A percentile compares a stretch with the other conserved stretches of the same genome.
Conservation (phyloP, 2,329 filamentous ascomycete species). For the Ramichloridium luteum region DNA sequence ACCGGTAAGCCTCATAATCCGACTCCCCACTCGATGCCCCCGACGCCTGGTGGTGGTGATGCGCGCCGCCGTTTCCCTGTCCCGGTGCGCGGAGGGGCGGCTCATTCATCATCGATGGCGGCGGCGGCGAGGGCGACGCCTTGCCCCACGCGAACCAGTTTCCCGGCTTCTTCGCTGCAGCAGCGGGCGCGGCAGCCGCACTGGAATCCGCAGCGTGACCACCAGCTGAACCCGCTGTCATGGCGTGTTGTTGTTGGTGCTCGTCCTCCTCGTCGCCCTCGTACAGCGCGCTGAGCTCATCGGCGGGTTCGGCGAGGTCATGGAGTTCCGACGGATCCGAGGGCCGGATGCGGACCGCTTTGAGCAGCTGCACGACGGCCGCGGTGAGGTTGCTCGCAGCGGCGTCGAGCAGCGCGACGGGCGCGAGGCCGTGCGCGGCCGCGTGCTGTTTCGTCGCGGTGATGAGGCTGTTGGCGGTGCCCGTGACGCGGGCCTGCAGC, state of each 20-base stretch:
- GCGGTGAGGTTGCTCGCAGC: slow-evolving; percentile 82
- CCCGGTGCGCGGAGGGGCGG: no score
- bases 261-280: slow-evolving; percentile 12
- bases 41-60: no score
- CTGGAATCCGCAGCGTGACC: slow-evolving; percentile 2
- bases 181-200: no score
- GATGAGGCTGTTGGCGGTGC: slow-evolving; percentile 88
- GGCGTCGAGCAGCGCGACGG: slow-evolving; percentile 85
- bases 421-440: slow-evolving; percentile 68
- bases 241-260: slow-evolving; percentile 3
- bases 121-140: no score
- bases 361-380: slow-evolving; percentile 74
- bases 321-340: slow-evolving; percentile 14
- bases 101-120: no score
- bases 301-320: slow-evolving; percentile 14
- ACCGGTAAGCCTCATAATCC: no score
- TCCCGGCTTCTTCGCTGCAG: no score
- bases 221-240: slow-evolving; percentile 7
- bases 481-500: slow-evolving; percentile 72
- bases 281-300: slow-evolving; percentile 16
- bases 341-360: slow-evolving; percentile 64
- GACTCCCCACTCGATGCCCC: no score
- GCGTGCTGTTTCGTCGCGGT: slow-evolving; percentile 90
- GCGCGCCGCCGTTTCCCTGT: no score
- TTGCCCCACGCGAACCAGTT: no score